Base-by-base conservation (phyloP, 805 yeast species). In the Peterozyma xylosa region DNA sequence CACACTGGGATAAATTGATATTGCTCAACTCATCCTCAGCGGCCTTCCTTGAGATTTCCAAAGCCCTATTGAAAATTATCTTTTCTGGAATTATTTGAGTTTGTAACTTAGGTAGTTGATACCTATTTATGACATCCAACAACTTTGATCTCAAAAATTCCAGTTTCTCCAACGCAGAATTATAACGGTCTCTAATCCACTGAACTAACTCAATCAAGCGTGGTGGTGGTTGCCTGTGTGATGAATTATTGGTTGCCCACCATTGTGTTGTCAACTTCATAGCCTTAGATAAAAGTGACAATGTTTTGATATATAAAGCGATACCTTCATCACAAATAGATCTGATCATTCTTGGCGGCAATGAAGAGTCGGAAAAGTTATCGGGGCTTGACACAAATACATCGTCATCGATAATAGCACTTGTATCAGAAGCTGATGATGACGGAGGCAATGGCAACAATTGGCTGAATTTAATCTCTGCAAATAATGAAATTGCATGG, bases 31-130 rank as follows among this genome's bases (percentile, higher is more conserved):
- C 99, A 58, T 83, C 80, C 45, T 85, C 82, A 0, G 98, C 98
- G 1, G 98, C 96, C 41, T 79, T 80, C 53, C 95, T 77, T 2
- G 96, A 86, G 69, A 90, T 86, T 56, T 91, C 98, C 55, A 91
- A 72, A 2, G 98, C 97, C 40, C 98, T 72, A 54, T 93, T 96
- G 63, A 91, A 93, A 21, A 90, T 78, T 50, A 90, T 70, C 57
- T 86, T 86, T 60, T 91, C 97, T 2, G 95, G 87, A 43, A 82
- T 73, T 6, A 80, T 71, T 42, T 57, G 54, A 30, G 42, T 38
- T 2, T 45, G 37, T 34, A 30, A 33, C 37, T 33, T 30, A 3
- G 45, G 42, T 32, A 32, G 15, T 32, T 11, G 15, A 32, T 34
- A 41, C 14, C 33, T 38, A 21, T 45, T 49, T 15, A 33, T 39